Conservation (phyloP, 805 yeast species). For the Kockiozyma suomiensis region DNA sequence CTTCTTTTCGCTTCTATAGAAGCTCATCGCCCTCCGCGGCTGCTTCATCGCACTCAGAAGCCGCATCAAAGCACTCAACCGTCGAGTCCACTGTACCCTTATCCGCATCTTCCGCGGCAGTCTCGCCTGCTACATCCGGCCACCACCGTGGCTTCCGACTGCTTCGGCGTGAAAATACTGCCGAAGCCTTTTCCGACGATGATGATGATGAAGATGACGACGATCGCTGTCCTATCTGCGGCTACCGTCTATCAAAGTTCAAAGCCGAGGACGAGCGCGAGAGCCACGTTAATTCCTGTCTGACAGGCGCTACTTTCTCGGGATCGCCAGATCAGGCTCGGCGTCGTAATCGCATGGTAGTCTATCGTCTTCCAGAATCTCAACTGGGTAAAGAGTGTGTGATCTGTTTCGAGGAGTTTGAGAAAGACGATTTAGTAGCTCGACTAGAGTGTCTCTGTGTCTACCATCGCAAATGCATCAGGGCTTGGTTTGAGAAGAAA, state of each 20-base stretch:
- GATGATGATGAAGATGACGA: conserved; percentile 39
- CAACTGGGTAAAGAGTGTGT: conserved; percentile 75
- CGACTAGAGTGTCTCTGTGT: conserved; percentile 92
- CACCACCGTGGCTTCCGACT: conserved; percentile 24
- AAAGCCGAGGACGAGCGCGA: conserved; percentile 50
- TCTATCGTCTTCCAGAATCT: conserved; percentile 54
- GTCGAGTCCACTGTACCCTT: conserved; percentile 22
- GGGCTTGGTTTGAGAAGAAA: conserved; percentile 85
- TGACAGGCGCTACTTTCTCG: conserved; percentile 59
- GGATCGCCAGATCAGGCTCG: conserved; percentile 59
- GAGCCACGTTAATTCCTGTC: conserved; percentile 70
- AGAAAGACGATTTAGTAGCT: conserved; percentile 86
- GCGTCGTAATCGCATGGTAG: conserved; percentile 81
- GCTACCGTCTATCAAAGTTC: conserved; percentile 37
- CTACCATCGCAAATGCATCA: conserved; percentile 88
- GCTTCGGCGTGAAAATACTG: conserved; percentile 17
- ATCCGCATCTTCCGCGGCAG: not conserved
- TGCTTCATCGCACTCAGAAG: not conserved
- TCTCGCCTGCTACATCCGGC: not conserved
- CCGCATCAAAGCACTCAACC: conserved; percentile 3
- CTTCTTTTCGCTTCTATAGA: not conserved
- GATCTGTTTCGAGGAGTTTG: conserved; percentile 87
- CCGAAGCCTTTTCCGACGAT: not conserved
- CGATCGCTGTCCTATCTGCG: conserved; percentile 47
- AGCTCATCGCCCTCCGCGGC: not conserved